Conservation (phyloP, 78 protist genomes). For the Dictyostelium purpureum region DNA sequence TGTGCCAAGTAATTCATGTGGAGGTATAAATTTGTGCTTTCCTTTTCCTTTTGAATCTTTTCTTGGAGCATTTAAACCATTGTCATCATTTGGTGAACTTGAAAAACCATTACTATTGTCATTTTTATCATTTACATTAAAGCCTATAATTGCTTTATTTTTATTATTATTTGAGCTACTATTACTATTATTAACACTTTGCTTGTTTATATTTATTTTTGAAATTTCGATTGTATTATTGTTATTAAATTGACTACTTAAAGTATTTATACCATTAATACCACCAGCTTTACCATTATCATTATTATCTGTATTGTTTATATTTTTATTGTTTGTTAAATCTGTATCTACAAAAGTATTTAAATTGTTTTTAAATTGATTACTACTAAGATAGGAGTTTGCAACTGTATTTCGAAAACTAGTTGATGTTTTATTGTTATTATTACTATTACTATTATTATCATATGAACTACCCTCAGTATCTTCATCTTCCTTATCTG, state of each 20-base stretch:
- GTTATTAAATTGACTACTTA: constrained; percentile 20
- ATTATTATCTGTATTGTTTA: not conserved
- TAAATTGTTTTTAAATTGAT: not conserved
- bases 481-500: not conserved
- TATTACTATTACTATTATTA: not conserved
- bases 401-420: not conserved
- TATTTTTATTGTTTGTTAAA: not conserved
- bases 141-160: not conserved
- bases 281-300: not conserved
- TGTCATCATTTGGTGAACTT: too few species aligned
- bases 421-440: not conserved
- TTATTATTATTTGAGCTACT: not conserved
- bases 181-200: not conserved
- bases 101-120: not conserved
- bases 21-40: constrained; percentile 53
- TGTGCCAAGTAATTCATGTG: constrained; percentile 33
- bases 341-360: constrained; percentile 10
- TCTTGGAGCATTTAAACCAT: constrained; percentile 3
- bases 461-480: not conserved
- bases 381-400: not conserved
- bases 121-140: not conserved
- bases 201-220: not conserved
- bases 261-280: constrained; percentile 9
- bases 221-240: not conserved
- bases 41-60: constrained; percentile 54